phyloP scores from a whole-genome alignment of 176 grass and related monocot genomes.

The Guadua angustifolia region DNA sequence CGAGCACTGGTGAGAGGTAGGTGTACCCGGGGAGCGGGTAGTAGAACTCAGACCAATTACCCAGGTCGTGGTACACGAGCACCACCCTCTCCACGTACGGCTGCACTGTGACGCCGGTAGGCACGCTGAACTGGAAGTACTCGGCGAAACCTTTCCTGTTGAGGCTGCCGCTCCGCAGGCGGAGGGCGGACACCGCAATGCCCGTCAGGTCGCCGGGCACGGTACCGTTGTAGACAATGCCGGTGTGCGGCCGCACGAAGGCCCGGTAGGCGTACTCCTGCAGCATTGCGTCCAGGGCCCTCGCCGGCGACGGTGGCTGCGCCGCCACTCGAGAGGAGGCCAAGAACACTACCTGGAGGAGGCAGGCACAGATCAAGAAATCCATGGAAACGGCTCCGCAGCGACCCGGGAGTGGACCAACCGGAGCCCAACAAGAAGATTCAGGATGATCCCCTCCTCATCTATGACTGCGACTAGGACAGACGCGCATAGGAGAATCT shows the following conservation, averaged over 20 bases:
- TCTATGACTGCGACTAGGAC: background rate
- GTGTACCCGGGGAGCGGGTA: slow-evolving; percentile 79
- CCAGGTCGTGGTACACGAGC: slow-evolving; percentile 82
- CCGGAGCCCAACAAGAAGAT: background rate
- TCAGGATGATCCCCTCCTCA: slow-evolving; percentile 19
- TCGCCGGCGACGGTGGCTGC: slow-evolving; percentile 38
- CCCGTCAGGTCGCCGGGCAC: slow-evolving; percentile 67
- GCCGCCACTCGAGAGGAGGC: background rate
- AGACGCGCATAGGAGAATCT: background rate
- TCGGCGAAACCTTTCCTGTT: slow-evolving; percentile 43
- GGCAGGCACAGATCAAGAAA: slow-evolving; percentile 15
- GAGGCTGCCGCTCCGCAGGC: slow-evolving; percentile 87
- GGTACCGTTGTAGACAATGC: slow-evolving; percentile 61
- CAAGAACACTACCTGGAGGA: slow-evolving; percentile 34
- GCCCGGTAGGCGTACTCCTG: slow-evolving; percentile 76
- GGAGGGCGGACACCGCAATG: slow-evolving; percentile 60
- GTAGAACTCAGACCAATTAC: slow-evolving; percentile 51
- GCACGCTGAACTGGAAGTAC: slow-evolving; percentile 69
- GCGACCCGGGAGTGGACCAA: background rate
- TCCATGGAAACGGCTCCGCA: slow-evolving; percentile 2
- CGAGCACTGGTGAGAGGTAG: slow-evolving; percentile 80
- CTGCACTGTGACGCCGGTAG: slow-evolving; percentile 67
- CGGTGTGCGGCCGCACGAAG: slow-evolving; percentile 64
- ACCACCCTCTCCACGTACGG: slow-evolving; percentile 75
- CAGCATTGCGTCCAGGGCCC: slow-evolving; percentile 68